Percentiles rank a stretch among this genome's conserved stretches.
phyloP scores from a whole-genome alignment of 2,329 filamentous ascomycete genomes.

The Trichophyton schoenleinii region DNA sequence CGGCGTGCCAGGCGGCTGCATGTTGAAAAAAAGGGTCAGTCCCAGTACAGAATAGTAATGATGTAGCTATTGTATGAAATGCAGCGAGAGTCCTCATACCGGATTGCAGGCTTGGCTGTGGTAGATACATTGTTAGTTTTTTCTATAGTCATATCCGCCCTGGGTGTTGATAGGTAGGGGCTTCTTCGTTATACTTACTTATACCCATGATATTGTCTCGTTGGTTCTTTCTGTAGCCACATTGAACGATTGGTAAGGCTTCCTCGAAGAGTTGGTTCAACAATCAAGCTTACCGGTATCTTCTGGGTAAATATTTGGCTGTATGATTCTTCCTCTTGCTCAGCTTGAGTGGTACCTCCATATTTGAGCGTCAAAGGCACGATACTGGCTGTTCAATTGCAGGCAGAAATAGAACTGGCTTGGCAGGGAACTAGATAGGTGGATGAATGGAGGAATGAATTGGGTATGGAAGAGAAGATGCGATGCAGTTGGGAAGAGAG shows the following conservation, averaged over 20 bases:
- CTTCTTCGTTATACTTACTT: constrained; percentile 15
- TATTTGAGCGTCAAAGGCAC: neutral
- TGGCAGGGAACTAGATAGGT: neutral
- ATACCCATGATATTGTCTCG: constrained; percentile 21
- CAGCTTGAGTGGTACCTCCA: neutral
- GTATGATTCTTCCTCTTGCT: neutral
- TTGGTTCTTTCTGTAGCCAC: constrained; percentile 8
- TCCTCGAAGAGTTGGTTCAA: neutral
- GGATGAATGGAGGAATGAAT: neutral
- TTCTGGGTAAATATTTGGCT: neutral
- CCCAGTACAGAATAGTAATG: too few species aligned
- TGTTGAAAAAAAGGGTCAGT: neutral
- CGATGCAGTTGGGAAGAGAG: too few species aligned
- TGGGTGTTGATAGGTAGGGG: neutral
- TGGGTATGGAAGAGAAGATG: neutral
- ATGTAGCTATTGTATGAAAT: neutral
- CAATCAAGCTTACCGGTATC: neutral
- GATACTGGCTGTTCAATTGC: neutral
- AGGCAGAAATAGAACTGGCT: neutral
- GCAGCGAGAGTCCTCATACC: constrained; percentile 13
- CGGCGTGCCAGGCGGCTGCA: constrained; percentile 26
- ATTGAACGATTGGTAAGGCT: neutral
- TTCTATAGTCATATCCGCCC: neutral
- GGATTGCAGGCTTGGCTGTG: constrained; percentile 21
- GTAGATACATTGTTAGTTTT: neutral